A percentile compares a stretch with the other conserved stretches of the same genome.
phyloP scores from a whole-genome alignment of 208 protist genomes.

The Wallacemonas sp. region DNA sequence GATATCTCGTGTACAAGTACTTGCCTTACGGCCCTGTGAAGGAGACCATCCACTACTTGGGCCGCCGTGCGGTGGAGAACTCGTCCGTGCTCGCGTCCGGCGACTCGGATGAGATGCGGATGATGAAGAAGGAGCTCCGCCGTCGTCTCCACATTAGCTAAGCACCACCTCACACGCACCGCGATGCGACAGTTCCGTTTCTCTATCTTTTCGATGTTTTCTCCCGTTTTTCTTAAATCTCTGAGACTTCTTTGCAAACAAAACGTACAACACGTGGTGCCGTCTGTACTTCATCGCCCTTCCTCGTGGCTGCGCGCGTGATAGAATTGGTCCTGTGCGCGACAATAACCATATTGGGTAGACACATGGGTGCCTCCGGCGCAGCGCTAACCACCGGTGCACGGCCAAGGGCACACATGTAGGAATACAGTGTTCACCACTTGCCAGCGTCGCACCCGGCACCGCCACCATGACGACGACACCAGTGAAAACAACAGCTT shows the following conservation, averaged over 20 bases:
- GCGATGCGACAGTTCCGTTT: no score
- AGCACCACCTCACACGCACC: background rate
- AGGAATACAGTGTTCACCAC: no score
- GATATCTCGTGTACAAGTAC: conserved; percentile 93
- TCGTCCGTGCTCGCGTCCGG: conserved; percentile 57
- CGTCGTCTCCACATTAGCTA: conserved; percentile 40
- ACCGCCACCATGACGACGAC: no score
- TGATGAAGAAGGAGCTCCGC: conserved; percentile 81
- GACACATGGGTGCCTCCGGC: no score
- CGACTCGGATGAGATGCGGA: conserved; percentile 46
- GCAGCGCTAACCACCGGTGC: no score
- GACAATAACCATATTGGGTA: no score
- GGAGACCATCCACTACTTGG: conserved; percentile 96
- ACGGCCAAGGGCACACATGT: no score
- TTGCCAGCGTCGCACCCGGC: no score
- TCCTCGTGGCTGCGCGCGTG: background rate
- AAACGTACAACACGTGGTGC: background rate
- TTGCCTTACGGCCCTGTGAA: conserved; percentile 96
- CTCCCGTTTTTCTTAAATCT: background rate
- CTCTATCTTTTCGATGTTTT: background rate
- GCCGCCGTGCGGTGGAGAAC: conserved; percentile 96
- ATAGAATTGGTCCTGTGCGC: no score
- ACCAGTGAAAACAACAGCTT: no score
- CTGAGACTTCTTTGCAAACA: conserved; percentile 6
- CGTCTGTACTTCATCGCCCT: background rate